Percentiles rank a stretch among this genome's conserved stretches.
Conservation (phyloP, 192 early-diverging fungal species). For the Phycomyces nitens region DNA sequence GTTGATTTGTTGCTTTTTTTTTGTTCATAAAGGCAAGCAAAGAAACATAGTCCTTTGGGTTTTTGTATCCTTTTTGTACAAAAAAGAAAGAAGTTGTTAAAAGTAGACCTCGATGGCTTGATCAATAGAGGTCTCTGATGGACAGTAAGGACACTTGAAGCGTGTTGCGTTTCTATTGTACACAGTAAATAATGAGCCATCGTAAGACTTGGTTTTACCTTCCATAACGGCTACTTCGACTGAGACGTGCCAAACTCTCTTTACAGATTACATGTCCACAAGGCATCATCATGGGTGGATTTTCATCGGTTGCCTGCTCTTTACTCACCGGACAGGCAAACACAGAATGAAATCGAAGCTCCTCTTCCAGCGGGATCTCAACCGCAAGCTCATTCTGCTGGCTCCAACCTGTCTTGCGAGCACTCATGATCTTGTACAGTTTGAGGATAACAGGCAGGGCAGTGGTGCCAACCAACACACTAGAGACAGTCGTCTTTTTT, state of each 20-base stretch:
- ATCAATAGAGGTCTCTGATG: slow-evolving; percentile 69
- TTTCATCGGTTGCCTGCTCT: slow-evolving; percentile 87
- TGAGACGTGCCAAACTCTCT: slow-evolving; percentile 81
- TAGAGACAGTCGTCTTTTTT: no score
- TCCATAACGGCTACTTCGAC: slow-evolving; percentile 61
- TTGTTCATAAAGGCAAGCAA: background rate
- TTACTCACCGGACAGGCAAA: slow-evolving; percentile 97
- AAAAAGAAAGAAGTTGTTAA: slow-evolving; percentile 33
- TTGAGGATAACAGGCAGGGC: slow-evolving; percentile 93
- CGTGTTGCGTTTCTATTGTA: slow-evolving; percentile 36
- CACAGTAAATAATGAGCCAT: background rate
- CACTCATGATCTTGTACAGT: slow-evolving; percentile 85
- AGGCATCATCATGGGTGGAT: slow-evolving; percentile 97
- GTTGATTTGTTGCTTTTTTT: background rate
- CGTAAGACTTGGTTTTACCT: background rate
- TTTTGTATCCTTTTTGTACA: background rate
- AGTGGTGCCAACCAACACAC: slow-evolving; percentile 74
- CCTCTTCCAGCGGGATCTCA: slow-evolving; percentile 84
- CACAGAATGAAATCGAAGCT: slow-evolving; percentile 89
- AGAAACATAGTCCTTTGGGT: background rate
- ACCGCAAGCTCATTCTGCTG: slow-evolving; percentile 88
- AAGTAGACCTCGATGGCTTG: slow-evolving; percentile 82
- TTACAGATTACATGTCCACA: slow-evolving; percentile 97
- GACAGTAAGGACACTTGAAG: slow-evolving; percentile 99
- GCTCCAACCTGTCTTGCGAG: slow-evolving; percentile 85